phyloP scores from a whole-genome alignment of 108 stramenopile genomes.

The Skeletonema potamos region DNA sequence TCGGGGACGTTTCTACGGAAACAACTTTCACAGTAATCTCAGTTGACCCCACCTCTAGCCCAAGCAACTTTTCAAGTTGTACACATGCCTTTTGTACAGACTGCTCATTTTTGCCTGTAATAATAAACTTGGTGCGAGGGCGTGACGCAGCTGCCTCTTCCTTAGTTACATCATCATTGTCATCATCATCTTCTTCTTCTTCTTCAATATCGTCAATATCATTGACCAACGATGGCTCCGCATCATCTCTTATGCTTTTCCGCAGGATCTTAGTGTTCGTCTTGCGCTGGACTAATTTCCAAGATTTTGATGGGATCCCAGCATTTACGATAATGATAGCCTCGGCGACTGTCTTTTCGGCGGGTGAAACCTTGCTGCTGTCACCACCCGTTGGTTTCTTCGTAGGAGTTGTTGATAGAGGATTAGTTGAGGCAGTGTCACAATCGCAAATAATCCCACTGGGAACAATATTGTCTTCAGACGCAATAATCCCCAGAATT shows the following conservation, averaged over 20 bases:
- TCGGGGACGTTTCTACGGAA: not conserved
- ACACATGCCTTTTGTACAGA: slow-evolving; percentile 11
- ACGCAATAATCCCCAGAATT: slow-evolving; percentile 34
- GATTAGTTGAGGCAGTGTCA: not conserved
- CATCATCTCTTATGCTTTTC: slow-evolving; percentile 19
- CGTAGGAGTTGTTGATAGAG: not conserved
- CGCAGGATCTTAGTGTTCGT: slow-evolving; percentile 36
- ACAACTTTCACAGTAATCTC: slow-evolving; percentile 10
- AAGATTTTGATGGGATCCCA: slow-evolving; percentile 1
- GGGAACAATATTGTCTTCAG: slow-evolving; percentile 24
- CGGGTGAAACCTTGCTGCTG: not conserved
- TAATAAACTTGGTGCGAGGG: slow-evolving; percentile 25
- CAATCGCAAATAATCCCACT: slow-evolving; percentile 22
- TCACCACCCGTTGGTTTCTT: not conserved
- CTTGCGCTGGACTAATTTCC: slow-evolving; percentile 25
- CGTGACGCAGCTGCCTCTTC: slow-evolving; percentile 2
- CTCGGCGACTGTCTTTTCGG: slow-evolving; percentile 14
- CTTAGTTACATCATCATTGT: slow-evolving; percentile 21
- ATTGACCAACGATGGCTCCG: not conserved
- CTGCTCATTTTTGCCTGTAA: slow-evolving; percentile 28
- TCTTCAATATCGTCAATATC: slow-evolving; percentile 20
- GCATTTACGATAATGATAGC: slow-evolving; percentile 13
- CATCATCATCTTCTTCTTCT: slow-evolving; percentile 13
- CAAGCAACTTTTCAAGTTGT: slow-evolving; percentile 34
- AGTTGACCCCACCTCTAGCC: slow-evolving; percentile 20